These are phyloP conservation scores for Hypomontagnella monticulosa DNA, from an alignment of 495 filamentous ascomycete genomes.

Conservation along the genomic window DNA sequence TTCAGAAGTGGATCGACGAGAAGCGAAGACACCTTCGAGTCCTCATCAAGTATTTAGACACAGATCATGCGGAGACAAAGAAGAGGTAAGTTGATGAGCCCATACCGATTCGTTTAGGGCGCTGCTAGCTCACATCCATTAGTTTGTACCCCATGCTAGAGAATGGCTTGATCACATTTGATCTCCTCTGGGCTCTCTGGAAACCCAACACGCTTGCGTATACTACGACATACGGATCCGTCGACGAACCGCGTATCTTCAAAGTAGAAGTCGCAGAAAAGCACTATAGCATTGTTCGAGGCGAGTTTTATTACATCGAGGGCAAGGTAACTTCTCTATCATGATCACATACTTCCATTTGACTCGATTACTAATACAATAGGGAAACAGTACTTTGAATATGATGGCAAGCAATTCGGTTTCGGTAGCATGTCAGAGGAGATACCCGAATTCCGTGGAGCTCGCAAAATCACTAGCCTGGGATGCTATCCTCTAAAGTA, in stretches of 20 bases:
- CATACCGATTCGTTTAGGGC: not conserved
- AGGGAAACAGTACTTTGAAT: conserved; percentile 66
- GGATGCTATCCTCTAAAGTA: conserved; percentile 83
- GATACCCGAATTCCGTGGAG: conserved; percentile 82
- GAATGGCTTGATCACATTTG: conserved; percentile 87
- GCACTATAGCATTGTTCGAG: conserved; percentile 75
- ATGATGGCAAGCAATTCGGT: conserved; percentile 75
- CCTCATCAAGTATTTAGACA: conserved; percentile 81
- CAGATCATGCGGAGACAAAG: conserved; percentile 81
- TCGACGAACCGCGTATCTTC: conserved; percentile 88
- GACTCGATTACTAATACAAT: not conserved
- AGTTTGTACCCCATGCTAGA: conserved; percentile 85
- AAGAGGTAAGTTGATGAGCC: conserved; percentile 53
- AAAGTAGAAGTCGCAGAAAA: conserved; percentile 84
- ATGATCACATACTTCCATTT: not conserved
- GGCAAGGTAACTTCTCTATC: conserved; percentile 65
- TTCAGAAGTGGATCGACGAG: conserved; percentile 71
- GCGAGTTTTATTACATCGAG: conserved; percentile 83
- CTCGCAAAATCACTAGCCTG: conserved; percentile 82
- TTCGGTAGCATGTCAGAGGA: conserved; percentile 71
- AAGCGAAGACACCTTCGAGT: conserved; percentile 78
- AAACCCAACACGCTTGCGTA: conserved; percentile 90
- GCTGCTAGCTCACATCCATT: not conserved
- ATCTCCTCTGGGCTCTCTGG: conserved; percentile 89
- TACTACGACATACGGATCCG: conserved; percentile 79